These are phyloP conservation scores for Graphium sp. DNA, from an alignment of 2,329 filamentous ascomycete genomes.

Conservation along the genomic window DNA sequence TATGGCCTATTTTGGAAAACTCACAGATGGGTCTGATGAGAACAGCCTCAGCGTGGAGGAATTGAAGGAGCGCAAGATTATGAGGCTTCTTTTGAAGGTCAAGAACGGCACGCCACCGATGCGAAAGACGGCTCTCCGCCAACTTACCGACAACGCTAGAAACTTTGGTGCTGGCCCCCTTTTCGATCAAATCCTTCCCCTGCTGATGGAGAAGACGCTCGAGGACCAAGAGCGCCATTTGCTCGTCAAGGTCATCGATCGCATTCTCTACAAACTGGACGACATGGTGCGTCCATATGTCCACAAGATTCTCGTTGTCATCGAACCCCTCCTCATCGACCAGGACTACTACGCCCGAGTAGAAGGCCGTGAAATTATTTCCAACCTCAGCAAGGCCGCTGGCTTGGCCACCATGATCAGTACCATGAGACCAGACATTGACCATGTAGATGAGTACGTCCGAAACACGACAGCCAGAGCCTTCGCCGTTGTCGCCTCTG, in stretches of 20 bases:
- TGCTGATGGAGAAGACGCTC: constrained; percentile 95
- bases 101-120: constrained; percentile 98
- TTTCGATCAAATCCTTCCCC: constrained; percentile 91
- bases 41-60: constrained; percentile 86
- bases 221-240: constrained; percentile 97
- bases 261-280: constrained; percentile 95
- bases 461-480: constrained; percentile 93
- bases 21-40: constrained; percentile 87
- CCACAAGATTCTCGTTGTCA: constrained; percentile 96
- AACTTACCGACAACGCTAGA: constrained; percentile 92
- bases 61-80: constrained; percentile 95
- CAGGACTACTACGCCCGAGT: constrained; percentile 99
- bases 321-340: constrained; percentile 96
- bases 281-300: constrained; percentile 92
- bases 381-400: constrained; percentile 90
- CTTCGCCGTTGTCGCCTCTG: constrained; percentile 92
- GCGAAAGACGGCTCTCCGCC: constrained; percentile 93
- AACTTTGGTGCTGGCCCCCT: constrained; percentile 87
- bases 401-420: constrained; percentile 98
- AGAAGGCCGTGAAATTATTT: constrained; percentile 96
- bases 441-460: constrained; percentile 96
- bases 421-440: constrained; percentile 96
- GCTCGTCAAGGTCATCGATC: constrained; percentile 96
- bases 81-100: constrained; percentile 90
- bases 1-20: constrained; percentile 96